Evolutionary conservation across 2,329 filamentous ascomycete genomes (phyloP).

Genomic region (Hypocrella siamensis): DNA sequence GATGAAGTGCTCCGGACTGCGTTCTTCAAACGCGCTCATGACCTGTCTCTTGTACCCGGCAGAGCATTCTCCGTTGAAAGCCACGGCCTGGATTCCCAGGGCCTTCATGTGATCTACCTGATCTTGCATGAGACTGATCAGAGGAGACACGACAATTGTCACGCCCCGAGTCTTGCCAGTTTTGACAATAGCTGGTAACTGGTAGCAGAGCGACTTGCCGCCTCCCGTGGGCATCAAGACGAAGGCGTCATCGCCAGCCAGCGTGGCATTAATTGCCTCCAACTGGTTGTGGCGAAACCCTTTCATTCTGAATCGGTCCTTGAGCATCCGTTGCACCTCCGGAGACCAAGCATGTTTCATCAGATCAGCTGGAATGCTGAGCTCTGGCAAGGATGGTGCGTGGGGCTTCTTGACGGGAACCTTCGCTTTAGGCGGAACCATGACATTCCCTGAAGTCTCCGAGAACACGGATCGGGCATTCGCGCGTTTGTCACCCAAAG

Average conservation of each 20-base stretch:
- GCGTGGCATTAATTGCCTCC: slow-evolving; percentile 87
- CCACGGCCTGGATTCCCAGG: slow-evolving; percentile 61
- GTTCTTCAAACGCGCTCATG: slow-evolving; percentile 44
- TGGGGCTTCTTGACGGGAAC: slow-evolving; percentile 15
- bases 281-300: slow-evolving; percentile 86
- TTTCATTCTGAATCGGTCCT: slow-evolving; percentile 67
- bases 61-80: slow-evolving; percentile 66
- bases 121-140: slow-evolving; percentile 94
- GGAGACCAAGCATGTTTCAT: slow-evolving; percentile 69
- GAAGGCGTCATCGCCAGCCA: slow-evolving; percentile 78
- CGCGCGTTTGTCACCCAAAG: slow-evolving; percentile 8
- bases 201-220: slow-evolving; percentile 93
- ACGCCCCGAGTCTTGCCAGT: slow-evolving; percentile 72
- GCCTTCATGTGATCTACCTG: slow-evolving; percentile 72
- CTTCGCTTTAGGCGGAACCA: slow-evolving; percentile 15
- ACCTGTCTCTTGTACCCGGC: slow-evolving; percentile 48
- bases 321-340: slow-evolving; percentile 68
- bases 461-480: slow-evolving; percentile 22
- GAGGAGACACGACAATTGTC: slow-evolving; percentile 85
- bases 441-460: slow-evolving; percentile 32
- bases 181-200: slow-evolving; percentile 72
- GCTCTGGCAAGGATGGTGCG: slow-evolving; percentile 9
- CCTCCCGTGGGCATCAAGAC: slow-evolving; percentile 96
- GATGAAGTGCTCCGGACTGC: slow-evolving; percentile 57
- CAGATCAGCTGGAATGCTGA: slow-evolving; percentile 31